Base-by-base conservation (phyloP, 805 yeast species). In the Metschnikowia gruessii region DNA sequence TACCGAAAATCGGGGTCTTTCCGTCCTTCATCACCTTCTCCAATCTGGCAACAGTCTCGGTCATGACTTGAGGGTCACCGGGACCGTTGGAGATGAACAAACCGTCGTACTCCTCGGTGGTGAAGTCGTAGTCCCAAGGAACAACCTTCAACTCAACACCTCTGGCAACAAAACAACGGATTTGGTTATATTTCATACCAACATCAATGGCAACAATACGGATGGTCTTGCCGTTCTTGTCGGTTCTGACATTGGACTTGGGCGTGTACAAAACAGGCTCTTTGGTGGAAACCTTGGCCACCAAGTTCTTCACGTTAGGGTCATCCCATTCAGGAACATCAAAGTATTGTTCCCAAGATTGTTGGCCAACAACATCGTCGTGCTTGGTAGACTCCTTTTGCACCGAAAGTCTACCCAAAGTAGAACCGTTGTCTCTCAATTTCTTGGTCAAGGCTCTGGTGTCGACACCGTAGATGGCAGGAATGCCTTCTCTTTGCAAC, bases 101-200 rank as follows among this genome's bases (percentile, higher is more conserved):
- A 75, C 99, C 99, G 67, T 94, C 99, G 65, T 85, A 94, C 52
- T 82, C 77, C 68, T 89, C 96, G 42, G 69, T 61, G 52, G 86
- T 74, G 66, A 86, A 84, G 68, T 90, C 96, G 64, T 90, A 83
- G 66, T 94, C 84, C 91, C 92, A 92, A 51, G 99, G 98, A 40
- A 94, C 97, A 46, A 94, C 97, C 64, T 82, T 80, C 57, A 94
- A 76, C 72, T 95, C 97, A 43, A 94, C 97, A 66, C 99, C 99
- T 63, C 99, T 85, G 65, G 82, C 81, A 49, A 94, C 89, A 55
- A 94, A 92, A 69, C 99, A 94, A 69, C 99, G 85, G 63, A 94
- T 88, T 75, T 94, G 99, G 72, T 94, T 94, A 75, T 76, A 92
- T 72, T 94, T 94, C 88, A 94, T 87, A 79, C 99, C 99, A 48